Conservation (phyloP, 78 protist genomes). For the Protostelium mycophagum region DNA sequence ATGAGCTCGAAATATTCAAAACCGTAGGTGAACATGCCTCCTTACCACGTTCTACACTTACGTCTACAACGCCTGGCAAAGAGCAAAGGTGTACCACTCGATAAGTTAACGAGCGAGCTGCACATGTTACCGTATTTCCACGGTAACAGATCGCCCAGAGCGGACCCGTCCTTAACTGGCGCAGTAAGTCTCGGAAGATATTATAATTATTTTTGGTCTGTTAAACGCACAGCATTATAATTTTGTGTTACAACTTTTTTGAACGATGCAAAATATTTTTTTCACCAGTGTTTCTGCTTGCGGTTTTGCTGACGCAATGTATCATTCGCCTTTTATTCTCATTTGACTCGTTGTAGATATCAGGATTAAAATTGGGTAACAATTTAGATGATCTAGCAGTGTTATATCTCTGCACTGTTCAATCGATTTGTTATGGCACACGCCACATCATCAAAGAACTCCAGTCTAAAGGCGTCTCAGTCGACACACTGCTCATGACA, state of each 20-base stretch:
- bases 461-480: not conserved
- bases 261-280: too few relatives aligned
- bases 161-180: not conserved
- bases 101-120: not conserved
- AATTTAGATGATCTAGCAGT: not conserved
- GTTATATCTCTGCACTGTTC: not conserved
- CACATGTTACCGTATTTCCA: not conserved
- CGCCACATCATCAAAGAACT: not conserved
- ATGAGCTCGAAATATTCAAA: not conserved
- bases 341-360: not conserved
- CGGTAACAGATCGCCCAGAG: not conserved
- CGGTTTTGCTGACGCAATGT: too few relatives aligned
- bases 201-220: too few relatives aligned
- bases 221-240: too few relatives aligned
- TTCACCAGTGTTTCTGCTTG: too few relatives aligned
- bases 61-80: not conserved
- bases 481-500: not conserved
- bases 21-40: too few relatives aligned
- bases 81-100: not conserved
- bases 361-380: not conserved
- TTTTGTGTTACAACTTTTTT: too few relatives aligned
- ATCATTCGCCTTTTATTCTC: too few relatives aligned
- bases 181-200: too few relatives aligned
- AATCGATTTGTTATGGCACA: not conserved
- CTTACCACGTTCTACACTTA: not conserved